Evolutionary conservation across 495 filamentous ascomycete genomes (phyloP), one percentile per base, ranked within the genome.

Genomic region (Penicillium pancosmium): DNA sequence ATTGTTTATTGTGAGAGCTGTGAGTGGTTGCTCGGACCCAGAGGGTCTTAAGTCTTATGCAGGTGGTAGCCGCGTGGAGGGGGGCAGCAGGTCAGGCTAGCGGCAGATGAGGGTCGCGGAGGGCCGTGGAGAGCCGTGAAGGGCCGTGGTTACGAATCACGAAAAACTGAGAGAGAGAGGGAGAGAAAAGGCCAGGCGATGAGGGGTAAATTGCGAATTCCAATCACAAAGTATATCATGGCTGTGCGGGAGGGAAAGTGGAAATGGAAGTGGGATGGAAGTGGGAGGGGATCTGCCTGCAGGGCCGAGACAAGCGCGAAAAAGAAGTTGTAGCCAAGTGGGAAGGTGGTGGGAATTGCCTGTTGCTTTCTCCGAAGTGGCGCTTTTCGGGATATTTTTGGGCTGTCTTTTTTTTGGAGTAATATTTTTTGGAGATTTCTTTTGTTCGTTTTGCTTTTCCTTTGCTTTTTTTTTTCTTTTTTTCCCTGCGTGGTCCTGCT

Each of bases 261-360:
- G 41, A 16, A 10, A 19, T 31, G 27, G 27, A 5, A 9, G 5
- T 31, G 27, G 8, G 1, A 31, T 31, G 36, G 36, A 40, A 40
- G 36, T 13, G 36, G 36, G 36, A 40, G 36, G 15, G 16, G 41
- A 44, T 44, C 41, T 44, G 41, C 41, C n/a, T 51, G 49, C 44
- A 57, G n/a, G 43, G 55, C 60, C 63, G 63, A 66, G 60, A 66
- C 60, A 60, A 60, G 60, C 63, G 60, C 63, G 34, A 19, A 55
- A 66, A 66, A 62, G 31, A 23, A 23, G 23, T 23, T 2, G 23
- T 0, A 23, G 7, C 10, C 2, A 21, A 38, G 23, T 27, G 21
- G 23, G 19, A 48, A 27, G 23, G 46, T 25, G 9, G 46, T 44
- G 41, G 41, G 19, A 21, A 44, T 44, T 9, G 18, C 41, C 41